Percentiles rank a stretch among this genome's conserved stretches.
Evolutionary conservation across 2,329 filamentous ascomycete species (phyloP).

Genomic region (Pseudocercospora fijiensis): DNA sequence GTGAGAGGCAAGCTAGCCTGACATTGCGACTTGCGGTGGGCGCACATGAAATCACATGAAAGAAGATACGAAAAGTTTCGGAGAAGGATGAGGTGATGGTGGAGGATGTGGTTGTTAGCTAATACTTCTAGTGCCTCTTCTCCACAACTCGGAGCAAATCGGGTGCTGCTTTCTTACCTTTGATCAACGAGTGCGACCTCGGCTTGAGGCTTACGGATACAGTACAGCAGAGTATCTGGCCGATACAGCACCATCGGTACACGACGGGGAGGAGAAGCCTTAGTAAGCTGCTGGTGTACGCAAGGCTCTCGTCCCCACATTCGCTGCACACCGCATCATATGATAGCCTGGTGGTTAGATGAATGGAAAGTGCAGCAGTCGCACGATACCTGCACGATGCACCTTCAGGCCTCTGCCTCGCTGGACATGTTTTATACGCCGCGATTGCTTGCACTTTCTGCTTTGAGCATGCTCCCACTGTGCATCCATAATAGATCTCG

Average conservation of each 20-base stretch:
- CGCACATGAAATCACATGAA: slow-evolving; percentile 2
- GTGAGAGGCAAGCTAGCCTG: neutral
- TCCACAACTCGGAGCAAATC: neutral
- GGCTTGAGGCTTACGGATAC: neutral
- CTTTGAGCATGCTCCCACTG: neutral
- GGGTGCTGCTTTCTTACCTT: neutral
- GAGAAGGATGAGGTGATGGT: neutral
- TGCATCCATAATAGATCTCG: neutral
- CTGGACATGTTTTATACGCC: neutral
- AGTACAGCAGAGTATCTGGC: no score
- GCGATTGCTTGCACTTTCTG: neutral
- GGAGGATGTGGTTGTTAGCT: neutral
- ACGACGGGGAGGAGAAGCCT: neutral
- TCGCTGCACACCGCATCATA: neutral
- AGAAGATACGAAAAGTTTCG: neutral
- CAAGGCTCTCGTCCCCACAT: neutral
- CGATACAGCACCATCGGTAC: no score
- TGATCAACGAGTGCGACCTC: neutral
- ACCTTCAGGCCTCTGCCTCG: neutral
- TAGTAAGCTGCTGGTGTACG: neutral
- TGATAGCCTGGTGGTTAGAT: neutral
- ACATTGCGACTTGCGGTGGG: neutral
- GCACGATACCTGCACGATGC: slow-evolving; percentile 1
- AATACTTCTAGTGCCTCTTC: slow-evolving; percentile 3
- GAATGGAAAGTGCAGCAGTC: neutral